phyloP scores from a whole-genome alignment of 1,284 basidiomycete genomes.

The Malassezia cuniculi region DNA sequence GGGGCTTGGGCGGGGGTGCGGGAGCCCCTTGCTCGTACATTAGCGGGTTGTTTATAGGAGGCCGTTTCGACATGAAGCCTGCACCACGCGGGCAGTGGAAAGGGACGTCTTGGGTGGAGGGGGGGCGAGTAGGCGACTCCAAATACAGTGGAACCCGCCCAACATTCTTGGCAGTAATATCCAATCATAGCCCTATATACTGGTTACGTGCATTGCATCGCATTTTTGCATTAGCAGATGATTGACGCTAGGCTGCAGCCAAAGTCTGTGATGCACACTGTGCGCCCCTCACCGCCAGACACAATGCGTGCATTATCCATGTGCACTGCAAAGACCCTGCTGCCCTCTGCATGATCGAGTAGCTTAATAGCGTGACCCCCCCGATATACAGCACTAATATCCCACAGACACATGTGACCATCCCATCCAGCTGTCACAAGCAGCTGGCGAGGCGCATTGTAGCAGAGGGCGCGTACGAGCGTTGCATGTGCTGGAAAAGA shows the following conservation, averaged over 20 bases:
- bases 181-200: no score
- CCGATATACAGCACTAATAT: no score
- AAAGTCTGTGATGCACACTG: constrained; percentile 7
- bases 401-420: constrained; percentile 7
- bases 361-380: no score
- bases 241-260: not conserved
- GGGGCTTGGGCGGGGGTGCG: constrained; percentile 5
- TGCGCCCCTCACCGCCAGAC: constrained; percentile 6
- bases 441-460: constrained; percentile 2
- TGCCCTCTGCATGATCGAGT: no score
- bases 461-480: constrained; percentile 7
- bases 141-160: no score
- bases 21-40: constrained; percentile 4
- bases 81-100: no score
- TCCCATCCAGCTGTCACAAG: constrained; percentile 11
- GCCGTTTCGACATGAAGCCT: no score
- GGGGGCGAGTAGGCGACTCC: no score
- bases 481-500: constrained; percentile 6
- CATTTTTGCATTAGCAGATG: not conserved
- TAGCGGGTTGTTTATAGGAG: no score
- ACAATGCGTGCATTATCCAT: constrained; percentile 5
- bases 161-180: no score
- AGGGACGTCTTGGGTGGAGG: no score
- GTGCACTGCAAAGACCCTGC: constrained; percentile 9
- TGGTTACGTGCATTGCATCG: not conserved